These are phyloP conservation scores for Tetracladium marchalianum DNA, from an alignment of 495 filamentous ascomycete genomes.

Conservation along the genomic window DNA sequence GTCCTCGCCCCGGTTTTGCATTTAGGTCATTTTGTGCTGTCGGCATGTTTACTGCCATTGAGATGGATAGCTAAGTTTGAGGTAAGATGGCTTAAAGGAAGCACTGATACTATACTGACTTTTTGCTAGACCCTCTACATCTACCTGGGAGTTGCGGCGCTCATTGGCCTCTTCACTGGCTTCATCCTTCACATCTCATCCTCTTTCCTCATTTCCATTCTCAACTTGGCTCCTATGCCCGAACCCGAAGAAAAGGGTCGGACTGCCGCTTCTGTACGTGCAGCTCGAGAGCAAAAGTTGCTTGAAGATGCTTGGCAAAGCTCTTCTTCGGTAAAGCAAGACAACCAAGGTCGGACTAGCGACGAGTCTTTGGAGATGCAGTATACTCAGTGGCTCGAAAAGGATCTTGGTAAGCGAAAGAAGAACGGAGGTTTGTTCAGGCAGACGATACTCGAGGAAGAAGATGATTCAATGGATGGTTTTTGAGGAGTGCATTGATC, in stretches of 20 bases:
- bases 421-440: conserved; percentile 31
- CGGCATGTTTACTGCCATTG: conserved; percentile 28
- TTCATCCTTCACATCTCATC: conserved; percentile 35
- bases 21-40: conserved; percentile 27
- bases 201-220: conserved; percentile 27
- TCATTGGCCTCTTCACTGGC: conserved; percentile 46
- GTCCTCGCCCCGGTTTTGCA: conserved; percentile 37
- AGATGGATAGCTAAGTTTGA: conserved; percentile 49
- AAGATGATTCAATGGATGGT: conserved; percentile 26
- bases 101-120: conserved; percentile 21
- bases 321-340: conserved; percentile 1
- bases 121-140: conserved; percentile 48
- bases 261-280: conserved; percentile 15
- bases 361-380: conserved; percentile 12
- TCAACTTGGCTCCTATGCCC: conserved; percentile 20
- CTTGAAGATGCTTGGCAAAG: conserved; percentile 15
- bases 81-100: conserved; percentile 34
- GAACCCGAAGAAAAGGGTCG: conserved; percentile 13
- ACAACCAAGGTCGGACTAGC: conserved; percentile 4
- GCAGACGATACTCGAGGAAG: conserved; percentile 60
- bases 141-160: conserved; percentile 48
- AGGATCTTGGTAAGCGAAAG: conserved; percentile 21
- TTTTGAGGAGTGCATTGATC: conserved; percentile 3
- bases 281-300: conserved; percentile 13
- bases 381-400: conserved; percentile 29